These are phyloP conservation scores for Martensiomyces pterosporus DNA, from an alignment of 192 early-diverging fungal genomes.

Conservation along the genomic window DNA sequence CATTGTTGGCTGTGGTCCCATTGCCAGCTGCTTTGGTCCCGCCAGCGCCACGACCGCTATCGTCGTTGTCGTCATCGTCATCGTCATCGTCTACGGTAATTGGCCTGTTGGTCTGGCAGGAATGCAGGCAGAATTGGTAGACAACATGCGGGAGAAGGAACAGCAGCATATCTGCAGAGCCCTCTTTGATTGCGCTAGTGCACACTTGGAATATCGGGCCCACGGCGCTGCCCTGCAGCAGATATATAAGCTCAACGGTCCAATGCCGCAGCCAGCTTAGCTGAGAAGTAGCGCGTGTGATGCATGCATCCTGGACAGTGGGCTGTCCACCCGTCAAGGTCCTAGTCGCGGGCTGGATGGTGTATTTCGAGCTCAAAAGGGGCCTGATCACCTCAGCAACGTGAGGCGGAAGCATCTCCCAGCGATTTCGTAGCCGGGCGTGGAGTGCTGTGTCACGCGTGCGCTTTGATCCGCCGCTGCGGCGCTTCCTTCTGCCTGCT, in stretches of 20 bases:
- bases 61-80: constrained; percentile 3
- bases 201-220: constrained; percentile 28
- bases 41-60: not conserved
- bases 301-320: constrained; percentile 10
- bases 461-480: constrained; percentile 3
- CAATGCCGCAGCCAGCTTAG: constrained; percentile 36
- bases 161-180: constrained; percentile 25
- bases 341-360: constrained; percentile 26
- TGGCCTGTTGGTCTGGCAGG: not conserved
- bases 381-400: constrained; percentile 26
- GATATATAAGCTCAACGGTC: constrained; percentile 23
- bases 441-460: constrained; percentile 6
- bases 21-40: not conserved
- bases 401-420: constrained; percentile 33
- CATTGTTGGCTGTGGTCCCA: too few relatives aligned
- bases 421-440: constrained; percentile 23
- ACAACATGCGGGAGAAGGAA: constrained; percentile 34
- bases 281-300: constrained; percentile 11
- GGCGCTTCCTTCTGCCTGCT: constrained; percentile 2
- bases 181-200: constrained; percentile 36
- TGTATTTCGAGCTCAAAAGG: constrained; percentile 44
- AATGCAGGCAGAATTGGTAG: constrained; percentile 29
- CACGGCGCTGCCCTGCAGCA: constrained; percentile 7
- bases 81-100: constrained; percentile 34
- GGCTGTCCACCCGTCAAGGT: not conserved